These are phyloP conservation scores for Thalassiosira livingstoniorum DNA, from an alignment of 352 stramenopile species.

Conservation along the genomic window DNA sequence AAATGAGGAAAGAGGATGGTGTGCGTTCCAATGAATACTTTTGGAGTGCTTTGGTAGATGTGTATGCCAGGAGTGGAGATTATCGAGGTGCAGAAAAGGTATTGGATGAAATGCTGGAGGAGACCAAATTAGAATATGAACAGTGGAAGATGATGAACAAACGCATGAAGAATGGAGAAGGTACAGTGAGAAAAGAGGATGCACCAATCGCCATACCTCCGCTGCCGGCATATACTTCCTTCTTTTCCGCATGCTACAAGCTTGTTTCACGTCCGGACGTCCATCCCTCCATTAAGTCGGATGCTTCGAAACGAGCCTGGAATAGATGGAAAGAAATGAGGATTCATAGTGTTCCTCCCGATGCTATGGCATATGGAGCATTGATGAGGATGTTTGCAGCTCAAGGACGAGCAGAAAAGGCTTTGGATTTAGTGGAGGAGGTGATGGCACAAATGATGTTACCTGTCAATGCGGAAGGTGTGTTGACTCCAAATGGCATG, in stretches of 20 bases:
- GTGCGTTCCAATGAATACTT: slow-evolving; percentile 66
- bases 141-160: neutral
- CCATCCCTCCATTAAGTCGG: slow-evolving; percentile 67
- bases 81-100: slow-evolving; percentile 76
- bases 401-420: slow-evolving; percentile 75
- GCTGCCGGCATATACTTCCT: slow-evolving; percentile 81
- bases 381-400: slow-evolving; percentile 78
- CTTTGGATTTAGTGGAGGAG: slow-evolving; percentile 82
- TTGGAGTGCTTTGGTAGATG: slow-evolving; percentile 84
- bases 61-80: slow-evolving; percentile 79
- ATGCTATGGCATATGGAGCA: slow-evolving; percentile 84
- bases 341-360: slow-evolving; percentile 78
- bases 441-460: slow-evolving; percentile 65
- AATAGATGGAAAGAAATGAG: slow-evolving; percentile 84
- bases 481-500: slow-evolving; percentile 38
- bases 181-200: neutral
- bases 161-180: neutral
- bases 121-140: slow-evolving; percentile 50
- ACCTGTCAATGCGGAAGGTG: slow-evolving; percentile 40
- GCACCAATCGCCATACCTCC: slow-evolving; percentile 60
- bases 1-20: slow-evolving; percentile 69
- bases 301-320: slow-evolving; percentile 77
- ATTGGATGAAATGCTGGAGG: slow-evolving; percentile 78
- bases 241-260: slow-evolving; percentile 82
- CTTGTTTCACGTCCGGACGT: slow-evolving; percentile 69